Base-by-base conservation (phyloP, 805 yeast species). In the Maudiozyma turicensis region DNA sequence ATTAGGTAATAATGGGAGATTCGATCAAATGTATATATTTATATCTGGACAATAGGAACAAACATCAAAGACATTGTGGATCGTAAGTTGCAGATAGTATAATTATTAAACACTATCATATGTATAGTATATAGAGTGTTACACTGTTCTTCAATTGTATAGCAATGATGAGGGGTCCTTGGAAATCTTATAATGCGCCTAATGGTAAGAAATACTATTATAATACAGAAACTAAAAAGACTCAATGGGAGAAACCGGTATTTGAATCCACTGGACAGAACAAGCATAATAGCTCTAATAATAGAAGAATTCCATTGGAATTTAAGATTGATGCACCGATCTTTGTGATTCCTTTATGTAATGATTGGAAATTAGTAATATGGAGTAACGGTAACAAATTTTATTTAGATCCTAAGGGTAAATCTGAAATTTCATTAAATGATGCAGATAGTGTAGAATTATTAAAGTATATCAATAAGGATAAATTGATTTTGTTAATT, bases 291-390 rank as follows among this genome's bases (percentile, higher is more conserved):
- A n/a, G 1, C 14, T 8, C 7, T 6, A 39, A 5, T 46, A 52
- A 43, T 14, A 29, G 30, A 8, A 13, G 38, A 6, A 9, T n/a
- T 20, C 9, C 11, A 9, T 28, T 8, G 29, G 29, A 15, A 20
- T 20, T 10, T 11, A 38, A 15, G 15, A 14, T 38, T 20, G 13
- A 14, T 8, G 32, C 8, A 13, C 41, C 45, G 42, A 35, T 48
- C 8, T 58, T 54, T 46, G 55, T 48, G 3, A 39, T 61, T 8
- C 55, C 57, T 6, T 50, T 63, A 32, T 28, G 49, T 1, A 59
- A 66, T 20, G 64, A 61, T 4, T 77, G 80, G 81, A 37, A 49
- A 3, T 49, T 76, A n/a, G 66, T 75, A 1, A 61, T 77, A 26
- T 64, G 72, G 13, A 60, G 62, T 26, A 58, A 64, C 8, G 81